These are phyloP conservation scores for Globisporangium polare DNA, from an alignment of 352 stramenopile species.

Conservation along the genomic window DNA sequence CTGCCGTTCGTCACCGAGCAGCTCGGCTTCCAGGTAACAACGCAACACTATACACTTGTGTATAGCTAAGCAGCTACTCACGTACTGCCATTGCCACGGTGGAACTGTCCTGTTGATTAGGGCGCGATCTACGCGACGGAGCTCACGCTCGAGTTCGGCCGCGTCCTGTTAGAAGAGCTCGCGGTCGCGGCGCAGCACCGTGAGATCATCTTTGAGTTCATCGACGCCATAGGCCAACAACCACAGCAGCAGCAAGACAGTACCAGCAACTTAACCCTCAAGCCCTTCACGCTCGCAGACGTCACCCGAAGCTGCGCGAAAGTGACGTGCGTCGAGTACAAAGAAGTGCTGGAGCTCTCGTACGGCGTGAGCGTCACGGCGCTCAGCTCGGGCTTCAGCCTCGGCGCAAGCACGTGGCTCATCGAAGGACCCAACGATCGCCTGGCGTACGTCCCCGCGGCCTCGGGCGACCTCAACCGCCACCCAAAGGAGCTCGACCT, in stretches of 20 bases:
- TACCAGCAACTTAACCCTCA: background rate
- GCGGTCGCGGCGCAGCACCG: conserved; percentile 14
- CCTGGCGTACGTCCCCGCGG: conserved; percentile 69
- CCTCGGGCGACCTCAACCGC: conserved; percentile 79
- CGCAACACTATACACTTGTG: too few species aligned
- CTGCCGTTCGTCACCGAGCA: conserved; percentile 72
- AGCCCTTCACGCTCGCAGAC: conserved; percentile 37
- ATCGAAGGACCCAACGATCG: conserved; percentile 64
- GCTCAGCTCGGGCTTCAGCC: conserved; percentile 68
- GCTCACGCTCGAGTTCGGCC: conserved; percentile 62
- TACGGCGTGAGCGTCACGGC: conserved; percentile 74
- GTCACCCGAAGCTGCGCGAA: conserved; percentile 40
- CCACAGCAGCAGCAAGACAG: background rate
- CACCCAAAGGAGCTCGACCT: conserved; percentile 83
- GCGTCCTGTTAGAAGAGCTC: conserved; percentile 68
- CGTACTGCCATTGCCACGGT: too few species aligned
- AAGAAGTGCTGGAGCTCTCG: conserved; percentile 42
- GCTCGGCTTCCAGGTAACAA: conserved; percentile 74
- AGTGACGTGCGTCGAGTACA: conserved; percentile 56
- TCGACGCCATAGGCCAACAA: background rate
- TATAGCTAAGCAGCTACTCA: too few species aligned
- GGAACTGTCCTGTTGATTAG: too few species aligned
- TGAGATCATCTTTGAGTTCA: conserved; percentile 18
- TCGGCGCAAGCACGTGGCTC: conserved; percentile 71
- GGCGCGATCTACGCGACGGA: conserved; percentile 70